Evolutionary conservation across 2,329 filamentous ascomycete genomes (phyloP), one percentile per base, ranked within the genome.

Genomic region (Mycogone perniciosa): DNA sequence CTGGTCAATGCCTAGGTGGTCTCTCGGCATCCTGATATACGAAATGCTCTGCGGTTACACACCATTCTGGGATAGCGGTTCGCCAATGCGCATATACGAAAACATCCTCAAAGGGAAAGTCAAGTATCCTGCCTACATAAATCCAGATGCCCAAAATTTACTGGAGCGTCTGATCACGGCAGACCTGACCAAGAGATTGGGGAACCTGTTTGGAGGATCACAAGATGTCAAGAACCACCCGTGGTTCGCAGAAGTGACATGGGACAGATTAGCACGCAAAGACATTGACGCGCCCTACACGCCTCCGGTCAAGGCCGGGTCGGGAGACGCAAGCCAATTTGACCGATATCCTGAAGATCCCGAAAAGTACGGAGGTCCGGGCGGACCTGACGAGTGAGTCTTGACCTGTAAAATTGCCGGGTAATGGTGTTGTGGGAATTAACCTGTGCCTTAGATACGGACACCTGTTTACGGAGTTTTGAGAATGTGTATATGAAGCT

Each of bases 11-110:
- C 30, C 8, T 49, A 96, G 91, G 91, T 99, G 93, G 93, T 97
- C 92, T 48, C 79, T 99, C 52, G 93, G 93, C 42, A 97, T 99
- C 66, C 76, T 99, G 60, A 97, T 99, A 68, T 99, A 96, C 69
- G 93, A 99, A 77, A 99, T 99, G 93, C 81, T 99, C 35, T 97
- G 93, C 67, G 93, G 93, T 30, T 99, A 96, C 71, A 99, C 93
- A 5, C 93, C 93, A 5, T 99, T 99, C 76, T 99, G 93, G 92
- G 93, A 99, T 68, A 89, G 88, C 62, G 93, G 92, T 50, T 96
- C 89, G 41, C 92, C 93, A 3, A 95, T 99, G 82, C 96, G 96
- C 73, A 99, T 99, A 64, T 99, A 99, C 73, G 93, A 99, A 75
- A 99, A 99, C 68, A 99, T 99, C 63, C 81, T 99, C 57, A 91